Percentiles rank a stretch among this genome's conserved stretches.
Conservation (phyloP, 495 filamentous ascomycete genomes). For the Lasiosphaeria miniovina region DNA sequence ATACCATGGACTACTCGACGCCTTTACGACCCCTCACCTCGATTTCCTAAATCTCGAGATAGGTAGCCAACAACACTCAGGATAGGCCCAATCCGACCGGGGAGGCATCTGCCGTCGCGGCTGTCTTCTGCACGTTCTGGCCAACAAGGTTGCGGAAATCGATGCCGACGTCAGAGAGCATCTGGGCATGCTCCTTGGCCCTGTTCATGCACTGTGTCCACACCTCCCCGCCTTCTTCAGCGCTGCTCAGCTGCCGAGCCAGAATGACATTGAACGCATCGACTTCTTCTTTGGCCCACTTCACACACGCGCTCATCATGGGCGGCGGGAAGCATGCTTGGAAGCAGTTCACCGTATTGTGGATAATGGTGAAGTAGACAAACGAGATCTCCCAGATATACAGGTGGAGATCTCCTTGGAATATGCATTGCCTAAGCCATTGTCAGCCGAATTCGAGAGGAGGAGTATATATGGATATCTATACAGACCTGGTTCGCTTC, state of each 20-base stretch:
- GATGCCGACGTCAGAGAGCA: slow-evolving; percentile 81
- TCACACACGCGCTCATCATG: slow-evolving; percentile 88
- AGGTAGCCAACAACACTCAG: slow-evolving; percentile 11
- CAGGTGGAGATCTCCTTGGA: slow-evolving; percentile 84
- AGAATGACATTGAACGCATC: slow-evolving; percentile 85
- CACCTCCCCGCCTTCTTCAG: slow-evolving; percentile 64
- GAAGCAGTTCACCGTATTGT: slow-evolving; percentile 84
- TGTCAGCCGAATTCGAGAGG: slow-evolving; percentile 29
- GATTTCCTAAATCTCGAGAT: neutral
- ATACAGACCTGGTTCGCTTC: slow-evolving; percentile 71
- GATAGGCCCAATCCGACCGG: slow-evolving; percentile 44
- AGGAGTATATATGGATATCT: neutral
- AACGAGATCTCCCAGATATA: slow-evolving; percentile 97
- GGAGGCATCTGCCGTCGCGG: slow-evolving; percentile 16
- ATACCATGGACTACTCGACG: no score
- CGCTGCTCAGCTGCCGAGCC: slow-evolving; percentile 74
- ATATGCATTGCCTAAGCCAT: slow-evolving; percentile 72
- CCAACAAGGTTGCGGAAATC: slow-evolving; percentile 78
- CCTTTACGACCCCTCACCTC: neutral
- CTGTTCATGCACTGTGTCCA: slow-evolving; percentile 83
- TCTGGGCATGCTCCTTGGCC: slow-evolving; percentile 72
- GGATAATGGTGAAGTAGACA: slow-evolving; percentile 91
- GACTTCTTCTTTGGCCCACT: slow-evolving; percentile 91
- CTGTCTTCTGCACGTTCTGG: slow-evolving; percentile 29
- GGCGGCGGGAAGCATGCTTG: slow-evolving; percentile 82